A percentile compares a stretch with the other conserved stretches of the same genome.
These are phyloP conservation scores for Pichia sp. DNA, from an alignment of 1,139 yeast species.

Conservation along the genomic window DNA sequence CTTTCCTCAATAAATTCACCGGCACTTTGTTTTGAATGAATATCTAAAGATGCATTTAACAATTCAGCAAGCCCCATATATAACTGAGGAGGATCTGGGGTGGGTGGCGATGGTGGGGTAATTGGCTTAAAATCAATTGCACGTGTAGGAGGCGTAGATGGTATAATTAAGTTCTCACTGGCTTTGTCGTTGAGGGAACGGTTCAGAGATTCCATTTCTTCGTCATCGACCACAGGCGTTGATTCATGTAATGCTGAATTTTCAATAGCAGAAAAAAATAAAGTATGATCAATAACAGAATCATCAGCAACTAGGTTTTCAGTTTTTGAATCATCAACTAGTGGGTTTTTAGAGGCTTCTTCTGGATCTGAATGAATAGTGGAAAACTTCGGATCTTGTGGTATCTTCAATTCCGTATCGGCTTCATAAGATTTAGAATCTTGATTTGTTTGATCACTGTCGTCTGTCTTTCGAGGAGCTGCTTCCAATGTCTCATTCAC, in stretches of 20 bases:
- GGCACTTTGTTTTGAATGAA: conserved; percentile 22
- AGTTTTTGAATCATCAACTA: background rate
- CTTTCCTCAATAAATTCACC: conserved; percentile 11
- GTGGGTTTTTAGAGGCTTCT: background rate
- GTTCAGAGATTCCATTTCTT: background rate
- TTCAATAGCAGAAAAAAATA: conserved; percentile 13
- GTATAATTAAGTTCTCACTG: too few species aligned
- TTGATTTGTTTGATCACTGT: background rate
- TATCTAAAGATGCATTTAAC: conserved; percentile 22
- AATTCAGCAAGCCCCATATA: conserved; percentile 21
- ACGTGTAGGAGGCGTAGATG: background rate
- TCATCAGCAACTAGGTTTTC: background rate
- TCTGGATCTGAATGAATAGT: background rate
- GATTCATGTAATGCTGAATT: conserved; percentile 4
- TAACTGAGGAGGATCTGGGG: conserved; percentile 27
- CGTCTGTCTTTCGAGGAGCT: background rate
- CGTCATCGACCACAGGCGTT: background rate
- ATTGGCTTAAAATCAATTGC: conserved; percentile 14
- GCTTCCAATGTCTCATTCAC: background rate
- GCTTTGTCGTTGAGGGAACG: too few species aligned
- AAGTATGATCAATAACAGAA: conserved; percentile 5
- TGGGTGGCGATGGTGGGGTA: conserved; percentile 18
- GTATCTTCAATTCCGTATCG: background rate
- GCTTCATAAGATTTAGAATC: background rate
- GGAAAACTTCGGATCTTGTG: background rate